Conservation (phyloP, 805 yeast species). For the Saccharomycopsis fibuligera region DNA sequence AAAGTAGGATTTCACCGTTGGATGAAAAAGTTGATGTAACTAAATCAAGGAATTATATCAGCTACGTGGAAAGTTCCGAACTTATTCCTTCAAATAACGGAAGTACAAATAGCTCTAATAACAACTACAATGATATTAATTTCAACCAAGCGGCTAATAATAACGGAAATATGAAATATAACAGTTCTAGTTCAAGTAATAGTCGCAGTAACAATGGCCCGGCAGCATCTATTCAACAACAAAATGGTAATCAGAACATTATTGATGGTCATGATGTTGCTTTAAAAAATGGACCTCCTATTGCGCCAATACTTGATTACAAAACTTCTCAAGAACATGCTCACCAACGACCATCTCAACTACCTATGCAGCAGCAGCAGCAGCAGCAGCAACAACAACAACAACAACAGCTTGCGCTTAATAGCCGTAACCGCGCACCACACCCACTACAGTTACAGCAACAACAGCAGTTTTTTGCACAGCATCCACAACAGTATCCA, state of each 20-base stretch:
- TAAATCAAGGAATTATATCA: slow-evolving; percentile 3
- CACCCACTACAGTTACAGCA: background rate
- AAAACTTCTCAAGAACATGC: background rate
- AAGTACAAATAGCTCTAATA: background rate
- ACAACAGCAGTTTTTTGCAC: background rate
- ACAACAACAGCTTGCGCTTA: background rate
- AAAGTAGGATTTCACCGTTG: background rate
- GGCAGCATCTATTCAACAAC: background rate
- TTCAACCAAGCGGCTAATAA: background rate
- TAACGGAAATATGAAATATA: background rate
- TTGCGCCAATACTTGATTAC: too few species aligned
- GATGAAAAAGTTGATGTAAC: background rate
- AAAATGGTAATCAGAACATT: background rate
- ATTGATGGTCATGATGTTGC: too few species aligned
- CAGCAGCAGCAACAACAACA: background rate
- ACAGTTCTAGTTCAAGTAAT: background rate
- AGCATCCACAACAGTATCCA: background rate
- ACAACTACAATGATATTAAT: background rate
- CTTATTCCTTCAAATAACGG: slow-evolving; percentile 1
- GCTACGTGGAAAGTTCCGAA: slow-evolving; percentile 9
- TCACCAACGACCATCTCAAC: background rate
- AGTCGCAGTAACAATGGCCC: background rate
- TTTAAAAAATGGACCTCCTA: too few species aligned
- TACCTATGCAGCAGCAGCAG: background rate
- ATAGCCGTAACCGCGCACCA: background rate